phyloP scores from a whole-genome alignment of 257 asterid species.

The Cordia subcordata region DNA sequence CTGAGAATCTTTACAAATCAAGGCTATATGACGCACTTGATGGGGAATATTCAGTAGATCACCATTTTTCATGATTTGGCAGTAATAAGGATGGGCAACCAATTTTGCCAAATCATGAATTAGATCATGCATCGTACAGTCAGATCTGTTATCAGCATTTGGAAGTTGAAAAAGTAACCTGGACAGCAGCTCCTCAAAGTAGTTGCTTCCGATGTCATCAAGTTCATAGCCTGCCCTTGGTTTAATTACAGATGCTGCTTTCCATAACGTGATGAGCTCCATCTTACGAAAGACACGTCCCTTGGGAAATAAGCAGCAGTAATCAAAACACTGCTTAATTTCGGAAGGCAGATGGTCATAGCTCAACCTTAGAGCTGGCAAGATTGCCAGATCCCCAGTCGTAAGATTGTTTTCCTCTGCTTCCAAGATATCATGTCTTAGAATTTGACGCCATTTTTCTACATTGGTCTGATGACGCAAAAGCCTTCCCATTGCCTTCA shows the following conservation, averaged over 20 bases:
- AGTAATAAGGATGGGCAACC: slow-evolving; percentile 13
- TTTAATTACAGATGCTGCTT: slow-evolving; percentile 14
- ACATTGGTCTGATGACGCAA: background rate
- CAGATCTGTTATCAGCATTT: background rate
- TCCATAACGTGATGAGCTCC: slow-evolving; percentile 14
- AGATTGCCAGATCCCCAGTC: background rate
- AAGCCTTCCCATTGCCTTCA: background rate
- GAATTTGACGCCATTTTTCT: slow-evolving; percentile 9
- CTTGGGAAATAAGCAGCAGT: slow-evolving; percentile 16
- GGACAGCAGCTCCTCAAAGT: slow-evolving; percentile 11
- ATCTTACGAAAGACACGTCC: slow-evolving; percentile 13
- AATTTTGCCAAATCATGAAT: slow-evolving; percentile 15
- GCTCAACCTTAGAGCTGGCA: slow-evolving; percentile 11
- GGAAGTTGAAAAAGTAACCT: slow-evolving; percentile 16
- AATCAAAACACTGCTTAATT: slow-evolving; percentile 16
- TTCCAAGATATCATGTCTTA: slow-evolving; percentile 22
- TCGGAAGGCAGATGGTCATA: slow-evolving; percentile 12
- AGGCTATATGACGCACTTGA: slow-evolving; percentile 18
- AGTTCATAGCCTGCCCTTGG: slow-evolving; percentile 4
- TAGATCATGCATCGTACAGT: slow-evolving; percentile 16
- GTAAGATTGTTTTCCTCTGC: background rate
- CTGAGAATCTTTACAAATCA: slow-evolving; percentile 7
- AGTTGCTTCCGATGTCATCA: slow-evolving; percentile 11
- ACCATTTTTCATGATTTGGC: slow-evolving; percentile 1
- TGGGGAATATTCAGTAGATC: slow-evolving; percentile 14